These are phyloP conservation scores for Fusarium sp. DNA, from an alignment of 2,329 filamentous ascomycete species.

Conservation along the genomic window DNA sequence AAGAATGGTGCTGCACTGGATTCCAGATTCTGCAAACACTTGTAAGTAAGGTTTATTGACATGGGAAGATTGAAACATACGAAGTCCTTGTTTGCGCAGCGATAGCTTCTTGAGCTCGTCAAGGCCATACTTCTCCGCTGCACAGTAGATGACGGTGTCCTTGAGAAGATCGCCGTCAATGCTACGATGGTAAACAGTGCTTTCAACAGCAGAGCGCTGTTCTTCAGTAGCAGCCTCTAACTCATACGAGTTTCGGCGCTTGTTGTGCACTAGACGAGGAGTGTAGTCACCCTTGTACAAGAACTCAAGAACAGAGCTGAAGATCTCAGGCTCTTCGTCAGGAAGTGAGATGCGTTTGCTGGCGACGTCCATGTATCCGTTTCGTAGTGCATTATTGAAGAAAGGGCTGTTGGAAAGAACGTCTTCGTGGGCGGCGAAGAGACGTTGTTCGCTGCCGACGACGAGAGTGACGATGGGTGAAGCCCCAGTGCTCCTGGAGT, in stretches of 20 bases:
- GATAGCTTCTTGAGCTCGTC: slow-evolving; percentile 87
- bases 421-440: slow-evolving; percentile 93
- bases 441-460: slow-evolving; percentile 82
- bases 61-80: slow-evolving; percentile 55
- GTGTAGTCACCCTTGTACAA: slow-evolving; percentile 96
- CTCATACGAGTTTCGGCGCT: slow-evolving; percentile 82
- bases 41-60: slow-evolving; percentile 6
- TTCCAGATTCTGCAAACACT: slow-evolving; percentile 69
- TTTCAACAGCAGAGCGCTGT: slow-evolving; percentile 62
- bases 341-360: slow-evolving; percentile 81
- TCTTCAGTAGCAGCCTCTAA: slow-evolving; percentile 71
- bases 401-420: slow-evolving; percentile 82
- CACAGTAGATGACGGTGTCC: slow-evolving; percentile 91
- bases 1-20: slow-evolving; percentile 86
- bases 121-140: slow-evolving; percentile 84
- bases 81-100: slow-evolving; percentile 88
- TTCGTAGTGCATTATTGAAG: slow-evolving; percentile 64
- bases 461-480: slow-evolving; percentile 83
- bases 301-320: slow-evolving; percentile 89
- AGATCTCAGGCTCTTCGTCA: slow-evolving; percentile 89
- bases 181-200: slow-evolving; percentile 75
- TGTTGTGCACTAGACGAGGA: slow-evolving; percentile 84
- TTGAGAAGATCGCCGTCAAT: slow-evolving; percentile 78
- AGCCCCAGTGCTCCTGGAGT: slow-evolving; percentile 58
- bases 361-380: slow-evolving; percentile 50